Conservation (phyloP, 2,329 filamentous ascomycete genomes). For the Colletotrichum coccodes region DNA sequence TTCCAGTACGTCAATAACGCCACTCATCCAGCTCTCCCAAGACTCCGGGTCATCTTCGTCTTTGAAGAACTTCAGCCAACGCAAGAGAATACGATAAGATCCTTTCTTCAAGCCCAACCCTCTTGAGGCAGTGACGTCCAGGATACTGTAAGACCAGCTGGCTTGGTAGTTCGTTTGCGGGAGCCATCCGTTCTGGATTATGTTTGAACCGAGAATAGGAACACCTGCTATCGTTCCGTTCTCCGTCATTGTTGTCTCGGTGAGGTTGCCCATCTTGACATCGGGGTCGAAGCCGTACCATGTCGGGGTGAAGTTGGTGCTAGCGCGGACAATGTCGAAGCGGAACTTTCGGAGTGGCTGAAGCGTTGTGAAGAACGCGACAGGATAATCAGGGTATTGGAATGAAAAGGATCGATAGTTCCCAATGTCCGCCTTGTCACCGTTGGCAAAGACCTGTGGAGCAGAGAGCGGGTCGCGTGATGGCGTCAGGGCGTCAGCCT, state of each 20-base stretch:
- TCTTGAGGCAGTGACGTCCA: neutral
- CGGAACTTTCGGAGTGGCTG: constrained; percentile 9
- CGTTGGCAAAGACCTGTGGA: constrained; percentile 15
- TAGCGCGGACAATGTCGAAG: constrained; percentile 16
- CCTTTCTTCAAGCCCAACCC: constrained; percentile 28
- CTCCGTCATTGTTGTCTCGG: neutral
- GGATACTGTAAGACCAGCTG: constrained; percentile 16
- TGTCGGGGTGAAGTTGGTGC: constrained; percentile 14
- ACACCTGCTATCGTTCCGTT: constrained; percentile 2
- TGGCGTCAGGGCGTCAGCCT: neutral
- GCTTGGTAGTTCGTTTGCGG: constrained; percentile 9
- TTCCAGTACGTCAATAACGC: constrained; percentile 20
- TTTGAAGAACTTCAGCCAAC: constrained; percentile 34
- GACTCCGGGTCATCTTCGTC: constrained; percentile 16
- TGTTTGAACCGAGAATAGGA: neutral
- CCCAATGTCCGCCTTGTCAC: constrained; percentile 10
- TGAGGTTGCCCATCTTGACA: constrained; percentile 4
- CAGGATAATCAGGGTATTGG: constrained; percentile 8
- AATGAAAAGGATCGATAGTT: constrained; percentile 9
- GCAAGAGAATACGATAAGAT: constrained; percentile 34
- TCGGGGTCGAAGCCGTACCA: constrained; percentile 18
- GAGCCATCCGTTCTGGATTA: constrained; percentile 8
- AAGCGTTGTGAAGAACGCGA: constrained; percentile 9
- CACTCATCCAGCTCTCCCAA: constrained; percentile 27
- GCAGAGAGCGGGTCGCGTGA: constrained; percentile 6